Evolutionary conservation across 2,329 filamentous ascomycete species (phyloP).

Genomic region (Magnaporthiopsis poae): DNA sequence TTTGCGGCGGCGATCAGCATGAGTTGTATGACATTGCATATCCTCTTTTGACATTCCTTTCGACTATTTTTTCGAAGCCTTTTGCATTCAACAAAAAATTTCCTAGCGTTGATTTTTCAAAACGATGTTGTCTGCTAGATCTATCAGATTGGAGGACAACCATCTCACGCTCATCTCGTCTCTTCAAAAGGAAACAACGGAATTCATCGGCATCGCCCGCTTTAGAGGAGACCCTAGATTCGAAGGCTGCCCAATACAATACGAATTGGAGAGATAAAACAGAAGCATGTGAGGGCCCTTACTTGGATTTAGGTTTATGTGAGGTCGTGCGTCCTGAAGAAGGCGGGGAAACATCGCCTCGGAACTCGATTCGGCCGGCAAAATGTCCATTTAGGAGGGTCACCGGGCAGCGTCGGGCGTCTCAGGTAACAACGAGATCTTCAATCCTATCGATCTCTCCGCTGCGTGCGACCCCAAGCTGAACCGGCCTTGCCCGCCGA

Average conservation of each 20-base stretch:
- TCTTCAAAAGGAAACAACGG: too few species aligned
- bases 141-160: too few species aligned
- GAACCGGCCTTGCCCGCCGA: too few species aligned
- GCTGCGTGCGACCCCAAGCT: not conserved
- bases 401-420: not conserved
- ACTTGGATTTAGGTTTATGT: not conserved
- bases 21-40: conserved; percentile 1
- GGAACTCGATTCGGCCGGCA: not conserved
- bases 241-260: not conserved
- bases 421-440: not conserved
- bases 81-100: not conserved
- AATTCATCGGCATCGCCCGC: not conserved
- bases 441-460: not conserved
- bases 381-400: not conserved
- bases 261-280: not conserved
- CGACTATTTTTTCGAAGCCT: not conserved
- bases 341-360: not conserved
- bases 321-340: not conserved
- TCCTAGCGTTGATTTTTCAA: too few species aligned
- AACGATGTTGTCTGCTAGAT: too few species aligned
- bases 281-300: not conserved
- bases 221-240: not conserved
- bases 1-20: not conserved
- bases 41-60: not conserved
- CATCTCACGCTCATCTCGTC: too few species aligned